Evolutionary conservation across 257 asterid genomes (phyloP).

Genomic region (Marsdenia floribunda): DNA sequence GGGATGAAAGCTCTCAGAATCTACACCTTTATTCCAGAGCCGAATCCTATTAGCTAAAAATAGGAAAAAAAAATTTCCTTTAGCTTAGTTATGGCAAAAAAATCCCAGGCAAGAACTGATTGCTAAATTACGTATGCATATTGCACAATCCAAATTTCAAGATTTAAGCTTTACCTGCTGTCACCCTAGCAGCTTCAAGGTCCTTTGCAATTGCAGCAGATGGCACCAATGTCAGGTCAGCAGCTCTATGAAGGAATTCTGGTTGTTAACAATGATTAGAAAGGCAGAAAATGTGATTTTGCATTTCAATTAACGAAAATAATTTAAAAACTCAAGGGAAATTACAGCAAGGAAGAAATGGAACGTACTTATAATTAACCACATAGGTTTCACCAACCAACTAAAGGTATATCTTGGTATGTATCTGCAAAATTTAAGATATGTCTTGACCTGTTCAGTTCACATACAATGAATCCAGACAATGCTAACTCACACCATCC

Average conservation of each 20-base stretch:
- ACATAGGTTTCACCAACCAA: conserved; percentile 96
- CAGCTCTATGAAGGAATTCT: conserved; percentile 94
- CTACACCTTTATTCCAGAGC: conserved; percentile 96
- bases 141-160: conserved; percentile 1
- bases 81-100: not conserved
- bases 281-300: not conserved
- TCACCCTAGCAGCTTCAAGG: conserved; percentile 68
- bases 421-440: conserved; percentile 51
- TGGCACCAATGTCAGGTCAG: conserved; percentile 91
- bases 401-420: conserved; percentile 94
- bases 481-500: not conserved
- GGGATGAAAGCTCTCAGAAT: conserved; percentile 90
- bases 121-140: conserved; percentile 7
- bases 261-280: conserved; percentile 16
- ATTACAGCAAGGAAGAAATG: conserved; percentile 5
- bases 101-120: not conserved
- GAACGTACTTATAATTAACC: conserved; percentile 76
- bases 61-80: not conserved
- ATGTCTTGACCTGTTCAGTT: conserved; percentile 25
- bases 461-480: not conserved
- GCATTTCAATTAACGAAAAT: not conserved
- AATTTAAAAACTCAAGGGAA: not conserved
- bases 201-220: conserved; percentile 95
- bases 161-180: conserved; percentile 51
- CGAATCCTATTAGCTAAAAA: conserved; percentile 70